A percentile compares a stretch with the other conserved stretches of the same genome.
Evolutionary conservation across 352 stramenopile genomes (phyloP).

Genomic region (Phytophthora ohioensis): DNA sequence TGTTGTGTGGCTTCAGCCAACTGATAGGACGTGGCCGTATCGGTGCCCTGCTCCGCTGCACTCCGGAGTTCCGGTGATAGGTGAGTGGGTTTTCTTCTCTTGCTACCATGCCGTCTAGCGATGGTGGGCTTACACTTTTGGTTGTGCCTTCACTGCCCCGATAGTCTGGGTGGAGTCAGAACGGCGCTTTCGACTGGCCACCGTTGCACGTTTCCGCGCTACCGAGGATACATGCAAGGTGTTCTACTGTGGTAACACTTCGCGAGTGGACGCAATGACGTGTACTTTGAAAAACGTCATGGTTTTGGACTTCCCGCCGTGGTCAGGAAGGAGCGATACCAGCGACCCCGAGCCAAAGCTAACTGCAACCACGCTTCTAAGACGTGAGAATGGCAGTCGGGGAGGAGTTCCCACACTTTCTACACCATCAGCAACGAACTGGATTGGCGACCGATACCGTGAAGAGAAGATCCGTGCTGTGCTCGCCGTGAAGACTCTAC

Average conservation of each 20-base stretch:
- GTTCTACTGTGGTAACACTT: slow-evolving; percentile 30
- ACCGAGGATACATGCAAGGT: slow-evolving; percentile 48
- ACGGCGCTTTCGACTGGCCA: slow-evolving; percentile 49
- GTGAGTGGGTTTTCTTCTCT: slow-evolving; percentile 28
- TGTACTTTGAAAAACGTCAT: slow-evolving; percentile 68
- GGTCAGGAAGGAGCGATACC: slow-evolving; percentile 11
- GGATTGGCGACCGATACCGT: slow-evolving; percentile 25
- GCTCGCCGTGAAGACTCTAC: slow-evolving; percentile 60
- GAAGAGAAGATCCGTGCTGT: slow-evolving; percentile 55
- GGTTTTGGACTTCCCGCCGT: slow-evolving; percentile 51
- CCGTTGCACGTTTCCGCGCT: slow-evolving; percentile 38
- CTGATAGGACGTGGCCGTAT: slow-evolving; percentile 38
- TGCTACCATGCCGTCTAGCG: not conserved
- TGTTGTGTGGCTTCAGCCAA: slow-evolving; percentile 22
- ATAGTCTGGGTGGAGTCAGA: slow-evolving; percentile 52
- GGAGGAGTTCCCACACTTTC: not conserved
- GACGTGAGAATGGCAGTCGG: slow-evolving; percentile 19
- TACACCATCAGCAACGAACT: slow-evolving; percentile 1
- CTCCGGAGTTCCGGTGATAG: slow-evolving; percentile 39
- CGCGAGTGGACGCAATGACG: slow-evolving; percentile 36
- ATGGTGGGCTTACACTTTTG: slow-evolving; percentile 3
- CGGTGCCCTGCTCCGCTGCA: slow-evolving; percentile 22
- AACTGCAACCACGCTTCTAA: slow-evolving; percentile 37
- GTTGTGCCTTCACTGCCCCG: not conserved
- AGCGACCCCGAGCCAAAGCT: slow-evolving; percentile 16